Evolutionary conservation across 805 yeast genomes (phyloP).

Genomic region (Yarrowia sp.): DNA sequence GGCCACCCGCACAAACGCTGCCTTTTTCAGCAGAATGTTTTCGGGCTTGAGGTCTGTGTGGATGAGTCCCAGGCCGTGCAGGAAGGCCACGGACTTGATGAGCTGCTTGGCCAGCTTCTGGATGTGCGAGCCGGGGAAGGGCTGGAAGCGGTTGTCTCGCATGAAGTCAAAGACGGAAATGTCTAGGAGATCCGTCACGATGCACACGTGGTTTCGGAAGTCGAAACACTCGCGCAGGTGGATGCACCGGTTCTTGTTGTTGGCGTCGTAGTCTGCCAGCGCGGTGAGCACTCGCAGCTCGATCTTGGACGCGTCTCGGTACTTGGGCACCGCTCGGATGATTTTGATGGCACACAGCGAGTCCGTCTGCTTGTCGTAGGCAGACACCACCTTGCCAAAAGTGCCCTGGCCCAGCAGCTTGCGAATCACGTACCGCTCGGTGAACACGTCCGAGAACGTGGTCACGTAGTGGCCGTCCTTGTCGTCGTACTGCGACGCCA

Average conservation of each 20-base stretch:
- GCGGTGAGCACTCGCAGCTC: constrained; percentile 85
- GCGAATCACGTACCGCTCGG: constrained; percentile 74
- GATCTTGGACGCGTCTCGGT: constrained; percentile 92
- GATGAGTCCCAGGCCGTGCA: constrained; percentile 87
- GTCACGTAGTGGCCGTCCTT: constrained; percentile 49
- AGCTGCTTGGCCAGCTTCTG: constrained; percentile 88
- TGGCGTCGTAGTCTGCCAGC: constrained; percentile 72
- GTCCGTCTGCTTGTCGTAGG: constrained; percentile 68
- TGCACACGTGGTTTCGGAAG: constrained; percentile 90
- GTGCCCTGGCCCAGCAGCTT: constrained; percentile 89
- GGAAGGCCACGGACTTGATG: constrained; percentile 80
- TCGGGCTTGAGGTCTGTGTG: constrained; percentile 98
- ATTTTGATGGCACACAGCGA: constrained; percentile 86
- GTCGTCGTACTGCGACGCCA: constrained; percentile 46
- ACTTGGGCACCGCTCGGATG: constrained; percentile 89
- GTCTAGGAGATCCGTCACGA: constrained; percentile 86
- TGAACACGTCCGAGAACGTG: constrained; percentile 50
- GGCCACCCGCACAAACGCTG: constrained; percentile 53
- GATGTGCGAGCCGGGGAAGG: constrained; percentile 94
- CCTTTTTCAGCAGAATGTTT: constrained; percentile 75
- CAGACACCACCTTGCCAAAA: constrained; percentile 86
- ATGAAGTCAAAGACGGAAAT: constrained; percentile 88
- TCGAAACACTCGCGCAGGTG: constrained; percentile 90
- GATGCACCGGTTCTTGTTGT: constrained; percentile 75
- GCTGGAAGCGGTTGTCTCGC: constrained; percentile 79